Conservation (phyloP, 345 rosid genomes). For the Populus tremula region DNA sequence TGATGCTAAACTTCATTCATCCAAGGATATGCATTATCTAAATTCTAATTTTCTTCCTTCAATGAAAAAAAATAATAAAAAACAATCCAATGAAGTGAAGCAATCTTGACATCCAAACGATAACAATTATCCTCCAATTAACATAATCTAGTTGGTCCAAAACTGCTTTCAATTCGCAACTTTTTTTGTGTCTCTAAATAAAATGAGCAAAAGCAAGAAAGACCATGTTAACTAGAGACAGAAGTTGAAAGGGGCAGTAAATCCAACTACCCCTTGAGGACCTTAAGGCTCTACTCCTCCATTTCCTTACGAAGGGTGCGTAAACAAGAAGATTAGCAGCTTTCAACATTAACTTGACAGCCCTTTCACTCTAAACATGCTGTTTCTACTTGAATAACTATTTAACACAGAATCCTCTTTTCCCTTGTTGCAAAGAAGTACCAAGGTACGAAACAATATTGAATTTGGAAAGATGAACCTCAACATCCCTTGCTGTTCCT, state of each 20-base stretch:
- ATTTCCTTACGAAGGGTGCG: not conserved
- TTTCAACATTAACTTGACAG: not conserved
- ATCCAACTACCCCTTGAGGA: not conserved
- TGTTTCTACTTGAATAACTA: not conserved
- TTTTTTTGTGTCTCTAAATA: not conserved
- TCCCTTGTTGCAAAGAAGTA: not conserved
- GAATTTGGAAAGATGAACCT: not conserved
- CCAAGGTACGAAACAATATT: not conserved
- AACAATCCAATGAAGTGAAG: not conserved
- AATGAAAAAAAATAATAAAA: not conserved
- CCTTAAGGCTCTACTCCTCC: not conserved
- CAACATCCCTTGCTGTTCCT: constrained; percentile 5
- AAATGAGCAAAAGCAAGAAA: not conserved
- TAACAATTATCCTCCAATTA: not conserved
- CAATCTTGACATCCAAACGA: not conserved
- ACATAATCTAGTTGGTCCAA: not conserved
- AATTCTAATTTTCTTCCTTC: not conserved
- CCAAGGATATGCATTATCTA: too few species aligned
- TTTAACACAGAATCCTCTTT: not conserved
- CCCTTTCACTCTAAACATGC: not conserved
- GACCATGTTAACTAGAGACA: not conserved
- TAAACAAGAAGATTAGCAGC: not conserved
- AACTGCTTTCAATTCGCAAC: not conserved
- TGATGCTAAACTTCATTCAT: not conserved
- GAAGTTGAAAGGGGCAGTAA: not conserved